Evolutionary conservation across 176 grass and related monocot genomes (phyloP).

Genomic region (Puya raimondii): DNA sequence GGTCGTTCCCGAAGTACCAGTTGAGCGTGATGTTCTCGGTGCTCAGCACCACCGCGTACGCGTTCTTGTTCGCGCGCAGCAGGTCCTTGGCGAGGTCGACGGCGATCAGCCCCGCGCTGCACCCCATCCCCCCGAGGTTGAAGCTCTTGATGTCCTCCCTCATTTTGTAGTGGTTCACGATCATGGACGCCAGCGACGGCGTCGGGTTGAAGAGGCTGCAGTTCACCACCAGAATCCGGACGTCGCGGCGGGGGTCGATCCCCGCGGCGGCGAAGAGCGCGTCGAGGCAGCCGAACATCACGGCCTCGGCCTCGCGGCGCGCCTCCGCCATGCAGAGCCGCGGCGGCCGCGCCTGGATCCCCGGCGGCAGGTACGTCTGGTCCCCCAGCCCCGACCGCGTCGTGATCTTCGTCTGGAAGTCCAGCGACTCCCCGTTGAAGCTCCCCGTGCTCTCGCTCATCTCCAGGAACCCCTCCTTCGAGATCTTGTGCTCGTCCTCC

Average conservation of each 20-base stretch:
- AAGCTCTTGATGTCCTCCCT: conserved; percentile 56
- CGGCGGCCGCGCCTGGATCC: conserved; percentile 47
- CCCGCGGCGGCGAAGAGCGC: conserved; percentile 40
- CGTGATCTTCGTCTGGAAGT: conserved; percentile 73
- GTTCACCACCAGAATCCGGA: conserved; percentile 58
- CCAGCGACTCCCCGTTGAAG: conserved; percentile 40
- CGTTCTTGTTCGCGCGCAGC: conserved; percentile 47
- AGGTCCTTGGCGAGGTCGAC: conserved; percentile 68
- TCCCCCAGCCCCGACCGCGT: conserved; percentile 47
- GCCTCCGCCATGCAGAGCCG: conserved; percentile 59
- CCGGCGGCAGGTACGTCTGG: conserved; percentile 53
- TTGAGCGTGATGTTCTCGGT: conserved; percentile 75
- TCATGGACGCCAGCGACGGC: conserved; percentile 65
- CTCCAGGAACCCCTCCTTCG: conserved; percentile 47
- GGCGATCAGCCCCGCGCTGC: conserved; percentile 70
- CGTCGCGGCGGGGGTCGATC: conserved; percentile 50
- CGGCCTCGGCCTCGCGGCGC: conserved; percentile 45
- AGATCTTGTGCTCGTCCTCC: conserved; percentile 47
- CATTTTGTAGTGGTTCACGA: conserved; percentile 70
- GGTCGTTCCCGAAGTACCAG: conserved; percentile 74
- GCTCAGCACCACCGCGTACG: conserved; percentile 57
- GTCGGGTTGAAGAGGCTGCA: conserved; percentile 80
- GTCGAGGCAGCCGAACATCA: conserved; percentile 73
- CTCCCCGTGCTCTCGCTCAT: conserved; percentile 48
- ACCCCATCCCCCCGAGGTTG: conserved; percentile 76